Base-by-base conservation (phyloP, 805 yeast genomes). In the Ogataea ramenticola region DNA sequence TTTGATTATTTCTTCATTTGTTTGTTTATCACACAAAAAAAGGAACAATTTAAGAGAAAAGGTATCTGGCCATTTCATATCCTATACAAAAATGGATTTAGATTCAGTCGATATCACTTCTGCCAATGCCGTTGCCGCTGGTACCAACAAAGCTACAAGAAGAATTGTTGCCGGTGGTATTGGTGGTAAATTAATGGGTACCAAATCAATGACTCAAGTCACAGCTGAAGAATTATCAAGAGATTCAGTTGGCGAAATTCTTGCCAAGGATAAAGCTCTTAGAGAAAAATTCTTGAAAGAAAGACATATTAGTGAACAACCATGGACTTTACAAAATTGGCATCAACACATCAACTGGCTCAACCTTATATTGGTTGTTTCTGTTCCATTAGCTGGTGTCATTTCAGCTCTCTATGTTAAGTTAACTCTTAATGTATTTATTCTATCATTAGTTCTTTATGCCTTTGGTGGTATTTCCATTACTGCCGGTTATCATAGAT, bases 401-500 rank as follows among this genome's bases (percentile, higher is more conserved):
- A 53, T 56, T 46, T 55, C 67, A 21, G 74, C 82, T 15, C 49
- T 62, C 9, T 51, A 63, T 44, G 71, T 74, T 37, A 77, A 79
- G 9, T 72, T 85, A 35, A 70, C 70, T 37, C 47, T 54, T 45
- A 71, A 76, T 52, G 74, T 83, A 4, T 49, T 68, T 1, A 45
- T 65, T 0, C 67, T 80, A 45, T 72, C 82, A 0, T 40, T 82
- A 19, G 42, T 73, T 17, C 63, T 80, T 43, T 86, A 82, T 58
- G 55, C 65, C 16, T 61, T 79, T 43, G 77, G 82, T 48, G 95
- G 95, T 55, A 49, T 82, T 22, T 83, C 91, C 37, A 82, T 86
- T 61, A 86, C 93, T 20, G 93, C 86, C 15, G 95, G 95, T 42
- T 86, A 86, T 65, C 95, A 86, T 58, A 71, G 95, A 64, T 68